Conservation (phyloP, 116 monocot genomes). For the Posidonia oceanica region DNA sequence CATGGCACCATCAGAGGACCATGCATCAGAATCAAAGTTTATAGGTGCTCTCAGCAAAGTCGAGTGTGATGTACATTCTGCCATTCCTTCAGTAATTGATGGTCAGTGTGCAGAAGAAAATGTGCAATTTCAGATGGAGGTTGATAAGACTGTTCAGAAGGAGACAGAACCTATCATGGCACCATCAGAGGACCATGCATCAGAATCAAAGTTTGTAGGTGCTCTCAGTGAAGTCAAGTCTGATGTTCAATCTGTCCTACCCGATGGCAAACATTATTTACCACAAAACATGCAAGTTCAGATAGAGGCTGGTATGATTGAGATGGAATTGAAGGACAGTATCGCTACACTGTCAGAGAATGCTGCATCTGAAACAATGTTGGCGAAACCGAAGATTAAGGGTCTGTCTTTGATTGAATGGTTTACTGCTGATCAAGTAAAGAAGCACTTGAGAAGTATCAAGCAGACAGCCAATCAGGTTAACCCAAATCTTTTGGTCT, state of each 20-base stretch:
- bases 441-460: slow-evolving; percentile 10
- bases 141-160: neutral
- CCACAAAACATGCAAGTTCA: neutral
- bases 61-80: neutral
- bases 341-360: neutral
- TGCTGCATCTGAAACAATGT: neutral
- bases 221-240: neutral
- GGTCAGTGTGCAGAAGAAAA: neutral
- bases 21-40: neutral
- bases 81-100: neutral
- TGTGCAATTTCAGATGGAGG: neutral
- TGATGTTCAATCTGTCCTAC: neutral
- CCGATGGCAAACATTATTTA: neutral
- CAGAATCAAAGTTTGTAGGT: neutral
- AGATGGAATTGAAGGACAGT: neutral
- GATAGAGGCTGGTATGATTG: neutral
- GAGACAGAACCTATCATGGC: neutral
- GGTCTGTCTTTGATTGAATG: slow-evolving; percentile 18
- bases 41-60: neutral
- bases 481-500: neutral
- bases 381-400: slow-evolving; percentile 2
- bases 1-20: neutral
- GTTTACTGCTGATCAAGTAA: slow-evolving; percentile 14
- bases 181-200: neutral
- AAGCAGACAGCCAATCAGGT: slow-evolving; percentile 10